Evolutionary conservation across 768 basidiomycete genomes (phyloP).

Genomic region (Xerocomus spinulosus): DNA sequence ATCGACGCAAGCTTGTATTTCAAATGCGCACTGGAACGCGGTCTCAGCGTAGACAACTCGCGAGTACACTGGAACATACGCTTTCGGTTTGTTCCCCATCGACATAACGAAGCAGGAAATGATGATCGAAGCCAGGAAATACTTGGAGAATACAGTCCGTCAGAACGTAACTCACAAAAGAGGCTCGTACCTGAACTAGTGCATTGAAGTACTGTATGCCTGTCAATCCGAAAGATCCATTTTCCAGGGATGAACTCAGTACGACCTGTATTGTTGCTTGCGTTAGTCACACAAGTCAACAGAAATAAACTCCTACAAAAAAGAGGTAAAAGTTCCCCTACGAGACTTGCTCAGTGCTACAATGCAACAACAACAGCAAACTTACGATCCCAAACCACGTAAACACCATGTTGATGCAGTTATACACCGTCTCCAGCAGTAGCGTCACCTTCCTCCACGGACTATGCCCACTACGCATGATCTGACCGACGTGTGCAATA

Average conservation of each 20-base stretch:
- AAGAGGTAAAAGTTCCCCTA: conserved; percentile 95
- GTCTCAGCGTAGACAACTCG: conserved; percentile 2
- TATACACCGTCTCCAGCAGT: conserved; percentile 81
- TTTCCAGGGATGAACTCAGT: conserved; percentile 83
- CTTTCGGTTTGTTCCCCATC: conserved; percentile 91
- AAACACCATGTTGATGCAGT: conserved; percentile 81
- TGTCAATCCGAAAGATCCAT: conserved; percentile 56
- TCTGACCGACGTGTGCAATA: conserved; percentile 60
- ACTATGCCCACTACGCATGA: conserved; percentile 54
- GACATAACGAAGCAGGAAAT: conserved; percentile 90
- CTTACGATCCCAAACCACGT: conserved; percentile 91
- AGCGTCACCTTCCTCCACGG: conserved; percentile 65
- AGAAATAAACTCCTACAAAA: conserved; percentile 55
- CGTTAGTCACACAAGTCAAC: background rate
- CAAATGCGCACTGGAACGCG: conserved; percentile 16
- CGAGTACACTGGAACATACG: conserved; percentile 39
- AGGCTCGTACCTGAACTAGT: conserved; percentile 59
- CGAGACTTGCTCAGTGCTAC: background rate
- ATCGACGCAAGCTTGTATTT: conserved; percentile 83
- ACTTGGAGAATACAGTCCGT: conserved; percentile 39
- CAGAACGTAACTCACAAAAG: conserved; percentile 1
- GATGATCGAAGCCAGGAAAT: conserved; percentile 77
- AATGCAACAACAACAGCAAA: conserved; percentile 6
- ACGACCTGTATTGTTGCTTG: conserved; percentile 53
- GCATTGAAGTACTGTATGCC: conserved; percentile 73